Evolutionary conservation across 2,329 filamentous ascomycete genomes (phyloP), one percentile per base, ranked within the genome.

Genomic region (Tetracladium maxilliforme): DNA sequence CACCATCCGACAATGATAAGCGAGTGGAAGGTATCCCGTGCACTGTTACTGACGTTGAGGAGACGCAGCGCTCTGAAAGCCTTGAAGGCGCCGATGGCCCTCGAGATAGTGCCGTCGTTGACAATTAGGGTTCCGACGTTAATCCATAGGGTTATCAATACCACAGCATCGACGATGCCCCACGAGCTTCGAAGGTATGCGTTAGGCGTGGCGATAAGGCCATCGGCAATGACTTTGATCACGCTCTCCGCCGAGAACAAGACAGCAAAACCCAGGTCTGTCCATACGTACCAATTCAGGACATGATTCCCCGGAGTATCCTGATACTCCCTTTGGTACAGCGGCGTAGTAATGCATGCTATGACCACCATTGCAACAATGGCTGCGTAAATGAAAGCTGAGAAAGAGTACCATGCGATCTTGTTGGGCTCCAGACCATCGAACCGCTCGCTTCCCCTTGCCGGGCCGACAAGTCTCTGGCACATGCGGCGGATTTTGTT

Each of bases 291-390:
- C 90, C 92, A 98, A 42, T 87, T 90, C 30, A 61, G 63, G 22
- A 68, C 56, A 30, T 60, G 71, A 42, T 70, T 71, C 2, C 50
- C 43, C 30, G 62, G 50, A 21, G 71, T 56, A 26, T 67, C 48
- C 39, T 86, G 87, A 43, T 94, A 92, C 37, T 84, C 65, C 45
- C 79, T 83, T 45, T 98, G 90, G 45, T 92, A 98, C 10, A 98
- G 58, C 1, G 90, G 90, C 2, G 90, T 98, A 2, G 86, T 93
- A 25, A 95, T 64, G 43, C 87, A 98, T 16, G 90, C 90, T 25
- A 98, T 65, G 22, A 94, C 53, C n/a, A 98, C 90, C 92, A 98
- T 98, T 25, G 83, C 81, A 21, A 95, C 81, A 33, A 98, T 94
- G 10, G 82, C 79, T 14, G 78, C 73, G 47, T 98, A 98, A 28